These are phyloP conservation scores for Silene coronaria DNA, from an alignment of 179 eudicot genomes.

Conservation along the genomic window DNA sequence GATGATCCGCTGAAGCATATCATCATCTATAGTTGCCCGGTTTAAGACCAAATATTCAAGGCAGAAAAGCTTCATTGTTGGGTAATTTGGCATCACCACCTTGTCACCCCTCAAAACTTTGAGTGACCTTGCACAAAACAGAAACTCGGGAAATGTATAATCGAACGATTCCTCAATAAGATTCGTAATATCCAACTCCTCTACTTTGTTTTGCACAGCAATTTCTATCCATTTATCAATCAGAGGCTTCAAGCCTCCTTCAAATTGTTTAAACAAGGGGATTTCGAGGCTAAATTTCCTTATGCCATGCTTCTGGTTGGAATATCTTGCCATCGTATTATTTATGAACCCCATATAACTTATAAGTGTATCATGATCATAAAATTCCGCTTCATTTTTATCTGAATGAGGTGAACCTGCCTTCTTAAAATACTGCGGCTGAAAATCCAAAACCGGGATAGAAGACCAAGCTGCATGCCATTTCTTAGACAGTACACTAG, in stretches of 20 bases:
- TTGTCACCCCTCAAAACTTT: not conserved
- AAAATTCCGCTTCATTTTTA: not conserved
- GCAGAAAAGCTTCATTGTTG: not conserved
- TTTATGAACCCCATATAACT: not conserved
- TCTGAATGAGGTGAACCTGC: too few species aligned
- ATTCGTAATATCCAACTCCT: not conserved
- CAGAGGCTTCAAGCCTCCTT: not conserved
- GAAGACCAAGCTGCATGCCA: conserved; percentile 5
- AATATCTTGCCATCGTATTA: conserved; percentile 1
- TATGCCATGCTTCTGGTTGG: not conserved
- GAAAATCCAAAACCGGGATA: conserved; percentile 2
- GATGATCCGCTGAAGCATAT: conserved; percentile 9
- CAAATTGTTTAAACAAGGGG: not conserved
- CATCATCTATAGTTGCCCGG: not conserved
- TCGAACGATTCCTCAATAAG: not conserved
- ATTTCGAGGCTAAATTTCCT: not conserved
- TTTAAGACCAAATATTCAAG: conserved; percentile 1
- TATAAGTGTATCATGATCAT: not conserved
- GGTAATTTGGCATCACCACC: not conserved
- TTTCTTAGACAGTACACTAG: conserved; percentile 1
- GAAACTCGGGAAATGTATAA: conserved; percentile 2
- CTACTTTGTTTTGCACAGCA: not conserved
- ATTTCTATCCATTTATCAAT: conserved; percentile 8
- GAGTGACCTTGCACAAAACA: not conserved
- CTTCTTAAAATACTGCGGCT: not conserved